A percentile compares a stretch with the other conserved stretches of the same genome.
phyloP scores from a whole-genome alignment of 1,284 basidiomycete species.

The Uromyces viciae-fabae region DNA sequence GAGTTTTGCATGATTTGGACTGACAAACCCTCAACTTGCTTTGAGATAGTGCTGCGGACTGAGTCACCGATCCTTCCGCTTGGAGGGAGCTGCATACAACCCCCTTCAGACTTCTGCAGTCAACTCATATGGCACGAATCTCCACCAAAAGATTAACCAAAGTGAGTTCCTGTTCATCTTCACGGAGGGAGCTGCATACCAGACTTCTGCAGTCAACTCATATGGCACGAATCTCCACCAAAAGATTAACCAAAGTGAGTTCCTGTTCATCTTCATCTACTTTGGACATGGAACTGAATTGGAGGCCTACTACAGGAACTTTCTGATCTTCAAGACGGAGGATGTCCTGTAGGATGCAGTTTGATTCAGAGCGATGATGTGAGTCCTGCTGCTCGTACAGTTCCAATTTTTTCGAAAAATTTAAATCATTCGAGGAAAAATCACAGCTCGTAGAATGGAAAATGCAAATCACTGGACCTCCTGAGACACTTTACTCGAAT shows the following conservation, averaged over 20 bases:
- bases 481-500: constrained; percentile 36
- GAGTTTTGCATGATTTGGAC: no score
- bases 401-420: not conserved
- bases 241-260: constrained; percentile 29
- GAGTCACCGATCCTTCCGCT: no score
- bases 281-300: not conserved
- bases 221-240: constrained; percentile 41
- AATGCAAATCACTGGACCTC: constrained; percentile 26
- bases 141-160: constrained; percentile 37
- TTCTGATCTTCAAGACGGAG: constrained; percentile 65
- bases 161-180: no score
- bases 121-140: constrained; percentile 42
- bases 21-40: no score
- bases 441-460: constrained; percentile 51
- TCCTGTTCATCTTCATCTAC: not conserved
- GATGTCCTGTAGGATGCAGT: constrained; percentile 65
- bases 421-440: constrained; percentile 60
- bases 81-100: no score
- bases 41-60: no score
- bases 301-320: constrained; percentile 61
- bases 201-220: no score
- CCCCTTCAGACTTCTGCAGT: no score
- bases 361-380: constrained; percentile 39
- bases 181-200: no score
- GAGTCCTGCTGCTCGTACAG: not conserved